phyloP scores from a whole-genome alignment of 225 moss, liverwort and hornwort species.

The Thuidium tamariscinum region DNA sequence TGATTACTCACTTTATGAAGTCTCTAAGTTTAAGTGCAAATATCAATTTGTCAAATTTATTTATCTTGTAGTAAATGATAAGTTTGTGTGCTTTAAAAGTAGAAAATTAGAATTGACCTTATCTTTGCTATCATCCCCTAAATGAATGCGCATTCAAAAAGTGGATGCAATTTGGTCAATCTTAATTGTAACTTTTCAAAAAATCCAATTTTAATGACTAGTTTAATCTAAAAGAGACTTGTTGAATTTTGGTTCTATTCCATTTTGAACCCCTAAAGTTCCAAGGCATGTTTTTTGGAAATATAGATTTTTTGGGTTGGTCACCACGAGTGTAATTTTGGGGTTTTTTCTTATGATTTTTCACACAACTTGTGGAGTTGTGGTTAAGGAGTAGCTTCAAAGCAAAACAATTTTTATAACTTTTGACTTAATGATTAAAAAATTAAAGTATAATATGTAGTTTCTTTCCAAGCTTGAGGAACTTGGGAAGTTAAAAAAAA shows the following conservation, averaged over 20 bases:
- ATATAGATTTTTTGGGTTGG: too few species aligned
- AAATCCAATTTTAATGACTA: rapidly evolving
- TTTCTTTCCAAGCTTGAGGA: too few species aligned
- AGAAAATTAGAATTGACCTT: background rate
- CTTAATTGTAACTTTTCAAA: background rate
- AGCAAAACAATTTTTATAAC: too few species aligned
- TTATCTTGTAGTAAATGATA: background rate
- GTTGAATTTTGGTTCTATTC: rapidly evolving
- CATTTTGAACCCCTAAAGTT: rapidly evolving
- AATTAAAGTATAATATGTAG: too few species aligned
- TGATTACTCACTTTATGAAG: rapidly evolving
- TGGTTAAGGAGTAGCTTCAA: too few species aligned
- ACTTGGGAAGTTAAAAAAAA: too few species aligned
- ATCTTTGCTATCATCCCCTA: rapidly evolving
- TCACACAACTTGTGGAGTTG: too few species aligned
- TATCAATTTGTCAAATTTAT: background rate
- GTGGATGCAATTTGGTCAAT: rapidly evolving
- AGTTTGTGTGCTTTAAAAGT: background rate
- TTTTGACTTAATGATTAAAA: too few species aligned
- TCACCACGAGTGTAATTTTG: too few species aligned
- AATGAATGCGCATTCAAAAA: rapidly evolving
- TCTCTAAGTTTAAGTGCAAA: background rate
- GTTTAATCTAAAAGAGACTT: background rate
- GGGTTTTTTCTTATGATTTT: too few species aligned
- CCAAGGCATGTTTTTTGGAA: too few species aligned